Conservation (phyloP, 176 grass and related monocot genomes). For the Cymbopogon citratus region DNA sequence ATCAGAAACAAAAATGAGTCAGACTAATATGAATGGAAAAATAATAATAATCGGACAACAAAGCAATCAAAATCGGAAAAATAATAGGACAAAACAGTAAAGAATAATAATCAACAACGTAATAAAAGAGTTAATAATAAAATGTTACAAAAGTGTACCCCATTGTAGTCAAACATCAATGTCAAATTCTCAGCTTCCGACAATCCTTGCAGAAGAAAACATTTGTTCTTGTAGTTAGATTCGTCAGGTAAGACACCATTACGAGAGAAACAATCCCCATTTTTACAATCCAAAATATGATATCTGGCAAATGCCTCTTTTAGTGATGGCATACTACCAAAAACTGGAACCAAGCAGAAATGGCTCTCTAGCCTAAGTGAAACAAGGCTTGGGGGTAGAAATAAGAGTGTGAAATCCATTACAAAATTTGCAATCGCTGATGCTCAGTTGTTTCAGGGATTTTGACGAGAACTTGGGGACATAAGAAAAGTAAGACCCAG, state of each 20-base stretch:
- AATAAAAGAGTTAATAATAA: no score
- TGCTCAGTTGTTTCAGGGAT: slow-evolving; percentile 1
- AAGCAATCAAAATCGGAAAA: no score
- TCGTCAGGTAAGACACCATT: neutral
- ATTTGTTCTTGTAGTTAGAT: neutral
- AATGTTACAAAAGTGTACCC: neutral
- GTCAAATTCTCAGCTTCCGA: neutral
- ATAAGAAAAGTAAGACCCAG: neutral
- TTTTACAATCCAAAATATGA: neutral
- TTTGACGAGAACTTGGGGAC: neutral
- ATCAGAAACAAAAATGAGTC: neutral
- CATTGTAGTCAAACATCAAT: neutral
- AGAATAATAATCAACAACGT: no score
- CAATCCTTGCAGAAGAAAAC: neutral
- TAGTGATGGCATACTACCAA: slow-evolving; percentile 5
- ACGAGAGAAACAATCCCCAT: no score
- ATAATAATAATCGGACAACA: neutral
- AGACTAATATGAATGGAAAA: no score
- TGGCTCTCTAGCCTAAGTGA: neutral
- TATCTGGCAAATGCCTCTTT: neutral
- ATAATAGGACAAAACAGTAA: no score
- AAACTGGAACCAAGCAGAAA: neutral
- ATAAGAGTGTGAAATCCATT: neutral
- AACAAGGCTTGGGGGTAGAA: neutral
- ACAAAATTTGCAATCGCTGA: neutral